Evolutionary conservation across 2,329 filamentous ascomycete species (phyloP).

Genomic region (Cercospora janseana): DNA sequence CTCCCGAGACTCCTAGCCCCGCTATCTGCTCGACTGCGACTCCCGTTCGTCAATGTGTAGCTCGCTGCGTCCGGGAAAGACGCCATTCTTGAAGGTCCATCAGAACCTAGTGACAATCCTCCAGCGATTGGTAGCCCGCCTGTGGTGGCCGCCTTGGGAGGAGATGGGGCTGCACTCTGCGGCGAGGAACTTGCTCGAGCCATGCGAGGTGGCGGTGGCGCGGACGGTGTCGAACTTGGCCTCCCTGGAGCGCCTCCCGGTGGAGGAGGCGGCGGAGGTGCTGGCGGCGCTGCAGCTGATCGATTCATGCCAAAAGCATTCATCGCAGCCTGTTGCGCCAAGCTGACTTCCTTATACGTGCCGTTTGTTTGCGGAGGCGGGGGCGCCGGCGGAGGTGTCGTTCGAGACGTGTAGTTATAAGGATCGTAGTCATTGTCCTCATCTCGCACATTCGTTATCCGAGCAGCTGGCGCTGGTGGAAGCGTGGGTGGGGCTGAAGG

Average conservation of each 20-base stretch:
- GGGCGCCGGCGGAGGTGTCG: constrained; percentile 58
- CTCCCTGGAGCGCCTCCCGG: constrained; percentile 36
- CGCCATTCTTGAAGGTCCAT: constrained; percentile 15
- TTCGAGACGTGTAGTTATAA: constrained; percentile 20
- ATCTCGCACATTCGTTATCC: constrained; percentile 20
- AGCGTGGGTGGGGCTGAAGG: constrained; percentile 53
- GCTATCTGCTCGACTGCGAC: constrained; percentile 25
- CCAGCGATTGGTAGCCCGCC: constrained; percentile 34
- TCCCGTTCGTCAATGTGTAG: constrained; percentile 44
- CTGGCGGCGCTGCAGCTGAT: constrained; percentile 39
- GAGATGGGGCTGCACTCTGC: constrained; percentile 36
- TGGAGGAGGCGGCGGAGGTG: constrained; percentile 37
- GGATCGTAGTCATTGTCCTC: constrained; percentile 28
- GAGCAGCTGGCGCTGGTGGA: constrained; percentile 19
- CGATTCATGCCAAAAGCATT: constrained; percentile 51
- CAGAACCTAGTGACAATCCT: constrained; percentile 24
- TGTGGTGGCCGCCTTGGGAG: constrained; percentile 31
- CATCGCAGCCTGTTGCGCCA: constrained; percentile 59
- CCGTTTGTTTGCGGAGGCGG: constrained; percentile 39
- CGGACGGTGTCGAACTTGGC: constrained; percentile 37
- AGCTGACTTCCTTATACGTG: constrained; percentile 43
- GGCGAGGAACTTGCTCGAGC: constrained; percentile 17
- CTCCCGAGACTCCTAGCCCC: constrained; percentile 22
- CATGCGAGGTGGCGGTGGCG: constrained; percentile 45
- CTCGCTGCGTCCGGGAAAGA: constrained; percentile 31